These are phyloP conservation scores for Chloroidium sp. DNA, from an alignment of 163 green algal species.

Conservation along the genomic window DNA sequence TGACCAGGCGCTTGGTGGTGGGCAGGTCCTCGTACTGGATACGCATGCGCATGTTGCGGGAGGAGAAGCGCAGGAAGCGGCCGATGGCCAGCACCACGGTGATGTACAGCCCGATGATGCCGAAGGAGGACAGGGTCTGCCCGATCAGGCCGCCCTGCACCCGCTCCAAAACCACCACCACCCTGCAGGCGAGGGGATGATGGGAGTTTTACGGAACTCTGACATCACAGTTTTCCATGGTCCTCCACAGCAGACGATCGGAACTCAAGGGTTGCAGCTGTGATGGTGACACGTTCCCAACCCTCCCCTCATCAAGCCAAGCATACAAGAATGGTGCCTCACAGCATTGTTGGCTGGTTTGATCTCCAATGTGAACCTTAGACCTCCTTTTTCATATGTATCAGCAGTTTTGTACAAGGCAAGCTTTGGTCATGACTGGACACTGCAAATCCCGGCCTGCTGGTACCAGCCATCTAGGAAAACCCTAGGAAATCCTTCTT, in stretches of 20 bases:
- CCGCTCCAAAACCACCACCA: constrained; percentile 63
- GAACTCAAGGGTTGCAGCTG: too few species aligned
- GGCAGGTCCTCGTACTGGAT: constrained; percentile 84
- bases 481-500: too few species aligned
- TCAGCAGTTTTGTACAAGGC: too few species aligned
- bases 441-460: too few species aligned
- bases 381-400: too few species aligned
- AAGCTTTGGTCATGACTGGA: too few species aligned
- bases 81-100: constrained; percentile 48
- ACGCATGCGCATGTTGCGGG: constrained; percentile 57
- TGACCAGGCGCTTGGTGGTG: constrained; percentile 55
- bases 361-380: too few species aligned
- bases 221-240: not conserved
- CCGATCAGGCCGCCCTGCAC: constrained; percentile 75
- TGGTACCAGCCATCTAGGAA: too few species aligned
- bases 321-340: too few species aligned
- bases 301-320: too few species aligned
- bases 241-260: not conserved
- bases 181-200: constrained; percentile 6
- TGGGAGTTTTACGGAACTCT: not conserved
- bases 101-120: constrained; percentile 66
- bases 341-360: too few species aligned
- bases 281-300: too few species aligned
- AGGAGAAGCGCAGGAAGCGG: constrained; percentile 66
- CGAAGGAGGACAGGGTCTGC: constrained; percentile 67